Evolutionary conservation across 768 basidiomycete species (phyloP), one percentile per base, ranked within the genome.

Genomic region (Boletus vermiculosoides): DNA sequence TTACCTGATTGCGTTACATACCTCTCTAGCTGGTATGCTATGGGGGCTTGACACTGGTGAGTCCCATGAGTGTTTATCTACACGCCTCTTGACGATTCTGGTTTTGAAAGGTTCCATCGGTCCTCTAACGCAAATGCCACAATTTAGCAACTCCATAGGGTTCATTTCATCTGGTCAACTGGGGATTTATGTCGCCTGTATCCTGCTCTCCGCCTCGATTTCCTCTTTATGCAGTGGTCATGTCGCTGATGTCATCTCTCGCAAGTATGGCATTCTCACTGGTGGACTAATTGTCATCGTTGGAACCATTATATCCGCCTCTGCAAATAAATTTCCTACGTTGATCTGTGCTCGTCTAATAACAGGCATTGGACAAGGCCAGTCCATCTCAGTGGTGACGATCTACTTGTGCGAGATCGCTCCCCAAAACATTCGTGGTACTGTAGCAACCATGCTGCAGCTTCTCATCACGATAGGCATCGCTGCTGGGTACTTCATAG

Each of bases 321-420:
- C 72, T 28, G 67, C 77, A 5, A 62, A 59, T n/a, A 59, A 57
- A 5, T 69, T 81, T 9, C 60, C 70, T 13, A 64, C 74, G 55
- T 66, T 83, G 30, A 71, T 81, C 30, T 66, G 77, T 25, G 81
- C 77, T 1, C 70, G 81, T 12, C 73, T 78, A 20, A 65, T 82
- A 45, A 75, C 79, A 2, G 81, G 80, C 0, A 58, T 76, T 1
- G 78, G 77, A n/a, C 74, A 80, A 60, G 80, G 80, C 15, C 65
- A 80, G 13, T 78, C 77, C 59, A 68, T 78, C 42, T 76, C 76
- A 2, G 72, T 77, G 8, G 70, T 75, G 50, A 78, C 76, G 1
- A 72, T 74, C 33, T 76, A 76, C 51, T 65, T 71, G 1, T 71
- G 73, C 53, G 78, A 80, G 60, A 76, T 78, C 22, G 72, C 78